phyloP scores from a whole-genome alignment of 345 rosid genomes.

The Rhizophora apiculata region DNA sequence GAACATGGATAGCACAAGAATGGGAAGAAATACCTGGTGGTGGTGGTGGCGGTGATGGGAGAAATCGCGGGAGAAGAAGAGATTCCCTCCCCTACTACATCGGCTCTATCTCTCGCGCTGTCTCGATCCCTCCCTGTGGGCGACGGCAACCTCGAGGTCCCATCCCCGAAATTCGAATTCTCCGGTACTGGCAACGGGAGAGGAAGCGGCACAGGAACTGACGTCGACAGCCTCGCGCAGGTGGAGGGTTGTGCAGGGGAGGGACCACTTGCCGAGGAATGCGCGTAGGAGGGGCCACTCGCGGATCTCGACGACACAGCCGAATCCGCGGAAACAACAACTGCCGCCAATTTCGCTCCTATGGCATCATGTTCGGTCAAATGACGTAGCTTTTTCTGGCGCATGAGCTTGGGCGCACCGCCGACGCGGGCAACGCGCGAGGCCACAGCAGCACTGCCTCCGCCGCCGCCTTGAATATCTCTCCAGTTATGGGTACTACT shows the following conservation, averaged over 20 bases:
- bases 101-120: slow-evolving; percentile 21
- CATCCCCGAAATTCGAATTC: slow-evolving; percentile 20
- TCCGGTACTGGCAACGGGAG: slow-evolving; percentile 62
- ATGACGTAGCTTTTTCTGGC: slow-evolving; percentile 59
- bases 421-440: slow-evolving; percentile 5
- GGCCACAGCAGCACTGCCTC: too few species aligned
- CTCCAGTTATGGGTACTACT: neutral
- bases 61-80: slow-evolving; percentile 32
- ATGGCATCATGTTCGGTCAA: slow-evolving; percentile 46
- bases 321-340: slow-evolving; percentile 11
- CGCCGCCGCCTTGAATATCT: slow-evolving; percentile 2
- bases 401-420: slow-evolving; percentile 40
- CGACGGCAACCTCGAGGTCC: slow-evolving; percentile 36
- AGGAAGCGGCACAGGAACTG: slow-evolving; percentile 41
- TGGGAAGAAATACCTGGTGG: slow-evolving; percentile 37
- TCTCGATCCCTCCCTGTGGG: slow-evolving; percentile 40
- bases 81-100: slow-evolving; percentile 33
- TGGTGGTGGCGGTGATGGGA: slow-evolving; percentile 16
- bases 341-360: slow-evolving; percentile 4
- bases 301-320: slow-evolving; percentile 29
- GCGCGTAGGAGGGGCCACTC: slow-evolving; percentile 14
- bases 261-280: slow-evolving; percentile 16
- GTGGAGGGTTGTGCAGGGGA: slow-evolving; percentile 10
- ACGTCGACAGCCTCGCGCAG: slow-evolving; percentile 23
- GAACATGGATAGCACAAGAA: neutral